Evolutionary conservation across 1,284 basidiomycete genomes (phyloP).

Genomic region (Psilocybe mexicana): DNA sequence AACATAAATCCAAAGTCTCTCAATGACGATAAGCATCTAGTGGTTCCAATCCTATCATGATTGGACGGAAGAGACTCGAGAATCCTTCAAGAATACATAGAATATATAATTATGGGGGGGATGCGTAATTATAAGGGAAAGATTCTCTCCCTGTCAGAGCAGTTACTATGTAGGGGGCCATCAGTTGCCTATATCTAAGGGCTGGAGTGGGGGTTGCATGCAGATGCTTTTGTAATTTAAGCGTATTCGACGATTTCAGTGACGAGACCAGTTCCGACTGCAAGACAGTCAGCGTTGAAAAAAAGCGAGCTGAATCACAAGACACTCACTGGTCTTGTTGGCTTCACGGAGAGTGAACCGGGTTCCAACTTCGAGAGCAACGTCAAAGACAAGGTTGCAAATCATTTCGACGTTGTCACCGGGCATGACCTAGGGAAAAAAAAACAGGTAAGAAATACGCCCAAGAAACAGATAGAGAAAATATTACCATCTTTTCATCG

Average conservation of each 20-base stretch:
- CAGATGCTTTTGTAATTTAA: conserved; percentile 24
- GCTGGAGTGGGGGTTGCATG: conserved; percentile 25
- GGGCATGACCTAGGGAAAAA: conserved; percentile 80
- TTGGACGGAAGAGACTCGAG: neutral
- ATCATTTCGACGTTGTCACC: conserved; percentile 98
- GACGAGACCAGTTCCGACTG: conserved; percentile 90
- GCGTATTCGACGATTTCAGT: conserved; percentile 70
- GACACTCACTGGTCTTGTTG: conserved; percentile 81
- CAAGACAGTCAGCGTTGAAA: neutral
- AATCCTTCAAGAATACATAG: conserved; percentile 13
- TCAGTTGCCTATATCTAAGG: conserved; percentile 11
- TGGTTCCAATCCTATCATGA: too few relatives aligned
- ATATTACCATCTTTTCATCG: conserved; percentile 76
- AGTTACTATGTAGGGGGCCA: conserved; percentile 3
- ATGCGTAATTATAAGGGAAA: conserved; percentile 12
- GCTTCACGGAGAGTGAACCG: conserved; percentile 99
- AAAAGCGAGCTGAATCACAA: neutral
- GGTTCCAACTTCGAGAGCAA: conserved; percentile 90
- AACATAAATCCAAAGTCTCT: neutral
- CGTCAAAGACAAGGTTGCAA: conserved; percentile 84
- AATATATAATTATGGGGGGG: conserved; percentile 17
- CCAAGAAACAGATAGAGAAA: neutral
- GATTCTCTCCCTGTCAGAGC: conserved; percentile 6
- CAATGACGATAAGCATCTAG: too few relatives aligned
- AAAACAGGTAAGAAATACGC: conserved; percentile 6